Evolutionary conservation across 192 early-diverging fungal genomes (phyloP).

Genomic region (Linnemannia exigua): DNA sequence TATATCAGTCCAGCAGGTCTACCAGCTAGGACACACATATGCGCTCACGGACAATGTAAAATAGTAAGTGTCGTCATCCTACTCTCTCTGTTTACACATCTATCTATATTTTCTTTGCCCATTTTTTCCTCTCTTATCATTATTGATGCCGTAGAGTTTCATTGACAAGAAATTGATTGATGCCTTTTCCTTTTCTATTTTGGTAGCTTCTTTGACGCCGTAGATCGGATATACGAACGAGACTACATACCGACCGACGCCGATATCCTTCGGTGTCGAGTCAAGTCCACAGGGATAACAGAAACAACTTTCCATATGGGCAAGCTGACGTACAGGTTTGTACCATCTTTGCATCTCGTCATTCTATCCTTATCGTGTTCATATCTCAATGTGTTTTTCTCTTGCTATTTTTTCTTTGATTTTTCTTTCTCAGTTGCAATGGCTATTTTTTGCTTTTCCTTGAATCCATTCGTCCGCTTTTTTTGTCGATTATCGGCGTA

Average conservation of each 20-base stretch:
- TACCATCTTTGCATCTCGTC: background rate
- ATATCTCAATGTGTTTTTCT: background rate
- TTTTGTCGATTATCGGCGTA: background rate
- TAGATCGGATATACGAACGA: constrained; percentile 61
- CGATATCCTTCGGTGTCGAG: constrained; percentile 71
- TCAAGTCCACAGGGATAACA: constrained; percentile 74
- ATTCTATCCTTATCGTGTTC: background rate
- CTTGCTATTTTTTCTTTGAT: background rate
- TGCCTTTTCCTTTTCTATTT: background rate
- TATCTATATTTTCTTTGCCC: background rate
- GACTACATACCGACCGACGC: constrained; percentile 69
- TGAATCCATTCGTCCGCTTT: too few relatives aligned
- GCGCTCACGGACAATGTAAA: constrained; percentile 67
- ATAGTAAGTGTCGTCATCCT: constrained; percentile 58
- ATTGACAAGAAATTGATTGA: too few relatives aligned
- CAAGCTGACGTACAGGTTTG: constrained; percentile 73
- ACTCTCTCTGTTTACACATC: background rate
- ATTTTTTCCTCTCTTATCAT: too few relatives aligned
- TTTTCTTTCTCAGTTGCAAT: background rate
- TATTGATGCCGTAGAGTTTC: too few relatives aligned
- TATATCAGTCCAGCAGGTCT: constrained; percentile 59
- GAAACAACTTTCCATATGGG: constrained; percentile 71
- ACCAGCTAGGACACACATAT: constrained; percentile 59
- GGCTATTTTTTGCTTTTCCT: background rate
- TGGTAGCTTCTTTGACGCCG: constrained; percentile 63